Base-by-base conservation (phyloP, 345 rosid genomes). In the Dimocarpus longan region DNA sequence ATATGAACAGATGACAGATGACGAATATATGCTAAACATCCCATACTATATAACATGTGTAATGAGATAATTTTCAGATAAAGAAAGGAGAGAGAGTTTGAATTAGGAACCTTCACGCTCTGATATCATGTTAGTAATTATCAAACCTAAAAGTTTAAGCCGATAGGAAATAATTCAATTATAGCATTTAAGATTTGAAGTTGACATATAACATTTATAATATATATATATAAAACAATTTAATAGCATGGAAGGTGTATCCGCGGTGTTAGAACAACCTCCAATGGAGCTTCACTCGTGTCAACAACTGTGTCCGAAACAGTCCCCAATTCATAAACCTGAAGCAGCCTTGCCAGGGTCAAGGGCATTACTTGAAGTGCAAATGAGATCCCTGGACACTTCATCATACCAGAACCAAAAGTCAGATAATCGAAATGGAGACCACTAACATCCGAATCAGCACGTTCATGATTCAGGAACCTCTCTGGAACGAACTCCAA, bases 401-500 rank as follows among this genome's bases (percentile, higher is more conserved):
- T 69, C 76, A 83, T 85, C 68, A 84, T 79, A 22, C 87, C 85
- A 0, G 79, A 67, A 21, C 84, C 81, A 44, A 80, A 80, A 28
- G 84, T 85, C 46, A 82, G 28, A 60, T 26, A 77, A 6, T 82
- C 83, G 60, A 76, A 80, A 70, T 71, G 37, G 21, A 70, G 83
- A 15, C 85, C 85, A n/a, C 22, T 72, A 26, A 81, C 63, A 56
- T 79, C 81, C 44, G 75, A 37, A 6, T 76, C 19, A 12, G n/a
- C 73, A 39, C 71, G 67, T 6, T 59, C 76, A 18, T 78, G 37
- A 32, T 32, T 79, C 15, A 84, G 73, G 71, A 81, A 81, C 66
- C 82, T 81, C 69, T 84, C 84, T 12, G 80, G 85, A 22, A 65
- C 68, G 44, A 81, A 81, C 65, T 81, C 84, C 59, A 28, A 54